Evolutionary conservation across 2,329 filamentous ascomycete genomes (phyloP).

Genomic region (Fusarium armeniacum): DNA sequence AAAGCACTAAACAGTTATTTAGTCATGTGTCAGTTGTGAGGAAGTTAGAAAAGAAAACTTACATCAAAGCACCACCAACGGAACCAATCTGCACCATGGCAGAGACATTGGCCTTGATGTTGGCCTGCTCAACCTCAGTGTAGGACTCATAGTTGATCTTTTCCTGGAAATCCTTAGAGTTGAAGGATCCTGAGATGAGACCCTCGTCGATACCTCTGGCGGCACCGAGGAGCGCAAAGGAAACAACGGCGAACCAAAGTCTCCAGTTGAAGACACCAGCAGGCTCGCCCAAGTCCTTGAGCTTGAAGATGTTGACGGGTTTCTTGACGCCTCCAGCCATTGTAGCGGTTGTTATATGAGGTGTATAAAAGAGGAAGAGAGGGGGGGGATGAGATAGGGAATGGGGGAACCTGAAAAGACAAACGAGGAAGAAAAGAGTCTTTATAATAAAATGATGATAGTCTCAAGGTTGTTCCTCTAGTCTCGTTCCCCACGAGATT

Average conservation of each 20-base stretch:
- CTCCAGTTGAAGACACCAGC: slow-evolving; percentile 81
- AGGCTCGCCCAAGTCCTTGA: slow-evolving; percentile 75
- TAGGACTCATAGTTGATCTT: slow-evolving; percentile 71
- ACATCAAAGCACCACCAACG: slow-evolving; percentile 76
- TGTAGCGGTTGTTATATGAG: slow-evolving; percentile 10
- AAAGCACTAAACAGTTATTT: slow-evolving; percentile 62
- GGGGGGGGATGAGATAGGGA: neutral
- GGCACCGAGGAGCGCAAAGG: slow-evolving; percentile 81
- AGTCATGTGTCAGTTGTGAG: neutral
- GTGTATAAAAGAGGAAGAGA: neutral
- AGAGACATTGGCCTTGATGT: slow-evolving; percentile 82
- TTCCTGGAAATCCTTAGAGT: slow-evolving; percentile 73
- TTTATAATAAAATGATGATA: slow-evolving; percentile 15
- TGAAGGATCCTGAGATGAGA: slow-evolving; percentile 79
- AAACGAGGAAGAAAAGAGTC: neutral
- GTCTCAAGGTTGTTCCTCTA: neutral
- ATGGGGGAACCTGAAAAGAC: neutral
- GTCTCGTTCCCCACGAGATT: slow-evolving; percentile 9
- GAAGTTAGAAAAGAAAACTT: slow-evolving; percentile 32
- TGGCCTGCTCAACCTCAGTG: slow-evolving; percentile 67
- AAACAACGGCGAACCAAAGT: slow-evolving; percentile 81
- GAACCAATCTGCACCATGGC: slow-evolving; percentile 86
- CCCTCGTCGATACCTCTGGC: slow-evolving; percentile 86
- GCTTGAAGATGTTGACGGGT: slow-evolving; percentile 73
- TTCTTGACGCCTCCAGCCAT: slow-evolving; percentile 69